Percentiles rank a stretch among this genome's conserved stretches.
Conservation (phyloP, 208 protist genomes). For the Trypanosoma cruzi region DNA sequence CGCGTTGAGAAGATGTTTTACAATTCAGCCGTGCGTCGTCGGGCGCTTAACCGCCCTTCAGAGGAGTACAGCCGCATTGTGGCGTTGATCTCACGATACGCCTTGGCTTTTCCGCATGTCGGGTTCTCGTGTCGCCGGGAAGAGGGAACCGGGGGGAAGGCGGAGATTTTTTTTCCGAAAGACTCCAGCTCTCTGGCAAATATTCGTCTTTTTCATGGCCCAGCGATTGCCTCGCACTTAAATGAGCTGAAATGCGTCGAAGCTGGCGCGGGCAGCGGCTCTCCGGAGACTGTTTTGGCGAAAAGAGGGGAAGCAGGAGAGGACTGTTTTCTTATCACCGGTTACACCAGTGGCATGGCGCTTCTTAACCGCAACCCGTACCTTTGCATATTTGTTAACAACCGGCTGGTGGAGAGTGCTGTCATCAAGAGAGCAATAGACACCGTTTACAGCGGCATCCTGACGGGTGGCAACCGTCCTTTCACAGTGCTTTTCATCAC, state of each 20-base stretch:
- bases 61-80: constrained; percentile 95
- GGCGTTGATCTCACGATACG: constrained; percentile 92
- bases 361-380: constrained; percentile 61
- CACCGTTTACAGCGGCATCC: constrained; percentile 86
- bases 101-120: constrained; percentile 75
- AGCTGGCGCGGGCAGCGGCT: constrained; percentile 30
- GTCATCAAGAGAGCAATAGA: constrained; percentile 91
- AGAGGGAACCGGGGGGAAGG: constrained; percentile 23
- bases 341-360: constrained; percentile 78
- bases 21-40: constrained; percentile 71
- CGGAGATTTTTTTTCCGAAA: constrained; percentile 56
- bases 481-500: constrained; percentile 95
- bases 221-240: constrained; percentile 51
- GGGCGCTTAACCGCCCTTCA: constrained; percentile 72
- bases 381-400: constrained; percentile 88
- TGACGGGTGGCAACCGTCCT: constrained; percentile 89
- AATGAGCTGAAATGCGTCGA: constrained; percentile 27
- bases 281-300: constrained; percentile 24
- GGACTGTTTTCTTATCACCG: constrained; percentile 60
- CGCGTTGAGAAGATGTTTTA: constrained; percentile 92
- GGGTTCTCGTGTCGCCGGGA: constrained; percentile 71
- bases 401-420: constrained; percentile 76
- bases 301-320: constrained; percentile 43
- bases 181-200: constrained; percentile 70
- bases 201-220: constrained; percentile 69